Base-by-base conservation (phyloP, 164 flowering plant genomes). In the Stephania japonica region DNA sequence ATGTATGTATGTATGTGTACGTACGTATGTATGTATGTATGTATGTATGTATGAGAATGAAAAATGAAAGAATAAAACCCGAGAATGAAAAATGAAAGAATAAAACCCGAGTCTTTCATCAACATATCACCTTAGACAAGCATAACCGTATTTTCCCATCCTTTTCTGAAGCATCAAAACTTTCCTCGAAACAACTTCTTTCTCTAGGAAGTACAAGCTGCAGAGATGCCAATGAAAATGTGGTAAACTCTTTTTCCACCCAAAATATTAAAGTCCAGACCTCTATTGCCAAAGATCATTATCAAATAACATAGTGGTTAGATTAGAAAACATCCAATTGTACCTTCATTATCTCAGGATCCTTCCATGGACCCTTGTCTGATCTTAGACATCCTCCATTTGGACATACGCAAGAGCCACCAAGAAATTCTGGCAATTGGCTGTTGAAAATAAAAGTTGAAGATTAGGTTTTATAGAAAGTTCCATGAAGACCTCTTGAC, bases 301-400 rank as follows among this genome's bases (percentile, higher is more conserved):
- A 27, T 61, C 1, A 25, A 59, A n/a, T 3, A 59, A 21, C 24
- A 59, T 21, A 16, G 7, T 59, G 21, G 21, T 59, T 59, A 19
- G 21, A 59, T n/a, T 59, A 59, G 21, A 2, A 8, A 19, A 21
- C 21, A 59, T 5, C 9, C 13, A 32, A 49, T 50, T n/a, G 27
- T 80, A 90, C 98, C 85, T 91, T 91, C 85, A 87, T 82, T 75
- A 94, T 87, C 64, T 86, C 87, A 50, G 88, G 87, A 80, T 94
- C 89, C 68, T 85, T 92, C 98, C 98, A 94, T 8, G 98, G 98
- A 65, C 98, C 98, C 81, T 89, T 94, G 64, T 84, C 82, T 68
- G 93, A 86, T 72, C 85, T 80, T 67, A 94, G 84, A 69, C 98
- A 94, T n/a, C 97, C 97, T 69, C 79, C 85, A 81, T 82, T 80